These are phyloP conservation scores for Gynostemma pentaphyllum DNA, from an alignment of 306 rosid species.

Conservation along the genomic window DNA sequence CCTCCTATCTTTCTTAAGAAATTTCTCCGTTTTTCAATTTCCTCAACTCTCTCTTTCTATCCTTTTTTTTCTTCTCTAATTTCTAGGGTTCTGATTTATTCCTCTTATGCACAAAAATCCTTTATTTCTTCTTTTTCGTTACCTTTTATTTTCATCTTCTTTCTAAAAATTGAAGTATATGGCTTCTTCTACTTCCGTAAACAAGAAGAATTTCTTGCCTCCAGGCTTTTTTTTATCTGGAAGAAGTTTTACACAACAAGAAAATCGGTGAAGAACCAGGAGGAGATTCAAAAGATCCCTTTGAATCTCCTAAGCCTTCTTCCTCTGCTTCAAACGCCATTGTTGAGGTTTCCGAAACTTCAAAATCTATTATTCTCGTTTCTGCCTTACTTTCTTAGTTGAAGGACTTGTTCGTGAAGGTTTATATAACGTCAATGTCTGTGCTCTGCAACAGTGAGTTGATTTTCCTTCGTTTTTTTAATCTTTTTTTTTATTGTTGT, in stretches of 20 bases:
- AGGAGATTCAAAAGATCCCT: conserved; percentile 22
- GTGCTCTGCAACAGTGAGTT: conserved; percentile 95
- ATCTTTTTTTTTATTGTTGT: neutral
- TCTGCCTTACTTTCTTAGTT: conserved; percentile 57
- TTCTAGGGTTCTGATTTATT: conserved; percentile 54
- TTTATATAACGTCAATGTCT: conserved; percentile 68
- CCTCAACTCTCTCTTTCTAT: no score
- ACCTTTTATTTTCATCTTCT: no score
- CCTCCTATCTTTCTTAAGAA: no score
- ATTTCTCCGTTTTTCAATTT: no score
- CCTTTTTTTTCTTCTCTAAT: no score
- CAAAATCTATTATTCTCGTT: conserved; percentile 52
- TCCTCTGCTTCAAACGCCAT: conserved; percentile 13
- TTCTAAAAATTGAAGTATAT: neutral
- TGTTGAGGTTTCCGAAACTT: conserved; percentile 17
- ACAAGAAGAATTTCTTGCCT: conserved; percentile 49
- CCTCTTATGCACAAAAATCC: conserved; percentile 10
- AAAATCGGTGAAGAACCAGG: conserved; percentile 15
- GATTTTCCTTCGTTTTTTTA: neutral
- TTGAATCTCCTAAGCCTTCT: conserved; percentile 31
- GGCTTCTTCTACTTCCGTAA: conserved; percentile 37
- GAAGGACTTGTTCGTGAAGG: conserved; percentile 60
- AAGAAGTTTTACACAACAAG: conserved; percentile 43
- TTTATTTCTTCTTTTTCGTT: neutral
- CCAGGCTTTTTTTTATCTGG: conserved; percentile 80